Evolutionary conservation across 2,329 filamentous ascomycete species (phyloP).

Genomic region (Fusarium protoensiforme): DNA sequence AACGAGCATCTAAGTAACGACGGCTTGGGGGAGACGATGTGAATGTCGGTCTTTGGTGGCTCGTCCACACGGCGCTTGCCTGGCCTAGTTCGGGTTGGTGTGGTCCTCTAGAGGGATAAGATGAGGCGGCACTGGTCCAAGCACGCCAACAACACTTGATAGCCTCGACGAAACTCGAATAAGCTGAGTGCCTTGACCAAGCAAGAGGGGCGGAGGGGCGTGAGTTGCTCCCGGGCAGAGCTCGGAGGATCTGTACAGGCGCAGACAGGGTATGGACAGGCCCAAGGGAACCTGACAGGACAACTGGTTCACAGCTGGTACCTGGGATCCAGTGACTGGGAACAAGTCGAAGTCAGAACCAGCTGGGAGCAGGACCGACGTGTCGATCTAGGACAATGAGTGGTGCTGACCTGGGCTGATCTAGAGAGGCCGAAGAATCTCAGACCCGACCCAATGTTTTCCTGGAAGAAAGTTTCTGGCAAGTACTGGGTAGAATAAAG

Average conservation of each 20-base stretch:
- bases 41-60: background rate
- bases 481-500: background rate
- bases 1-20: background rate
- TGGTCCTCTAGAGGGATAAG: constrained; percentile 11
- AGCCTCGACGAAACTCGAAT: background rate
- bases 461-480: background rate
- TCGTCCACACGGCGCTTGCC: constrained; percentile 6
- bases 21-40: background rate
- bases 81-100: constrained; percentile 6
- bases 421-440: background rate
- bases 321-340: background rate
- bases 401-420: background rate
- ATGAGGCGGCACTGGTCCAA: constrained; percentile 8
- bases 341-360: background rate
- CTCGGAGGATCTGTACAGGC: constrained; percentile 1
- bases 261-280: background rate
- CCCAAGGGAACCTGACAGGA: background rate
- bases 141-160: constrained; percentile 9
- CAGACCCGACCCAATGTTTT: background rate
- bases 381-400: background rate
- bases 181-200: background rate
- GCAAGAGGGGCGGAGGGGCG: background rate
- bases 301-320: background rate
- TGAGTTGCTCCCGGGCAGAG: background rate
- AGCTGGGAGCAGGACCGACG: background rate